These are phyloP conservation scores for Gastrodia elata DNA, from an alignment of 106 monocot genomes.

Conservation along the genomic window DNA sequence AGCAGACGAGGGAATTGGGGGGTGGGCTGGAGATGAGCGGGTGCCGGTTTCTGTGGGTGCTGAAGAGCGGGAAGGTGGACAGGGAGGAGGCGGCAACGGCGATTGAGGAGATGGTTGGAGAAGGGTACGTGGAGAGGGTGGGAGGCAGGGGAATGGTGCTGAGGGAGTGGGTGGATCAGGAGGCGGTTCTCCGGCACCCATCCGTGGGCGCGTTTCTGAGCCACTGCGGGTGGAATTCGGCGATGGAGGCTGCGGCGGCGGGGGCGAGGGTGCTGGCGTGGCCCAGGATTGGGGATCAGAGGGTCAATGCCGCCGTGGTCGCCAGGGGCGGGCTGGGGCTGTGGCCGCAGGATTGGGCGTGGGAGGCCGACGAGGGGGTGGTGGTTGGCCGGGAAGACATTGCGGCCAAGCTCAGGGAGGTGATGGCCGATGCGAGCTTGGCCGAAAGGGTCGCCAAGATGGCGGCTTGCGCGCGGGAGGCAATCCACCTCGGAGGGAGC, in stretches of 20 bases:
- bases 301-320: constrained; percentile 38
- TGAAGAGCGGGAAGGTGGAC: constrained; percentile 44
- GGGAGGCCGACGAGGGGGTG: constrained; percentile 34
- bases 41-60: constrained; percentile 52
- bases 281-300: constrained; percentile 52
- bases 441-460: constrained; percentile 7
- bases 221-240: constrained; percentile 74
- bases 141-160: constrained; percentile 39
- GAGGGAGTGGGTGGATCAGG: constrained; percentile 54
- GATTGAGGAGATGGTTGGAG: constrained; percentile 23
- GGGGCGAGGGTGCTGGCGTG: constrained; percentile 43
- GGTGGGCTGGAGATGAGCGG: constrained; percentile 48
- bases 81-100: constrained; percentile 24
- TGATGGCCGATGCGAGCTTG: constrained; percentile 23
- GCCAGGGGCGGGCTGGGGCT: constrained; percentile 31
- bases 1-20: constrained; percentile 36
- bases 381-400: constrained; percentile 36
- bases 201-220: constrained; percentile 55
- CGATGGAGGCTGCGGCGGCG: constrained; percentile 34
- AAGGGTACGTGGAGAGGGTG: constrained; percentile 38
- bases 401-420: constrained; percentile 20
- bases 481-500: constrained; percentile 25
- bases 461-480: constrained; percentile 9
- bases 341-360: constrained; percentile 49
- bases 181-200: constrained; percentile 28